A percentile compares a stretch with the other conserved stretches of the same genome.
Conservation (phyloP, 2,329 filamentous ascomycete genomes). For the Neonectria magnoliae region DNA sequence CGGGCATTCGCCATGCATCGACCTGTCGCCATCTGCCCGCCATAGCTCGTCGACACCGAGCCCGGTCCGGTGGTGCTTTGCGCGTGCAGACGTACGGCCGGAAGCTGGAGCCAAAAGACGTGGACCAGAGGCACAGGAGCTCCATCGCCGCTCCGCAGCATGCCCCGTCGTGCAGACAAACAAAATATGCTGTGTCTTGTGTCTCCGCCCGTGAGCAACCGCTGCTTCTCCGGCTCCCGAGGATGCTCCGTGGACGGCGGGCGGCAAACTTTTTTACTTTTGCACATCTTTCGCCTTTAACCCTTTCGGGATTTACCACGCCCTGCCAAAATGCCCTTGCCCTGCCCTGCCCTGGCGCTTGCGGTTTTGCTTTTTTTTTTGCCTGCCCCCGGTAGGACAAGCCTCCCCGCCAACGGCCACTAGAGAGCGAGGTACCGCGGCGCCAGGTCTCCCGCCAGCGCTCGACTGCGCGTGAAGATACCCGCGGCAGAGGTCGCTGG, state of each 20-base stretch:
- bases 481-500: slow-evolving; percentile 33
- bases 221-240: slow-evolving; percentile 31
- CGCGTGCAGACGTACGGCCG: slow-evolving; percentile 14
- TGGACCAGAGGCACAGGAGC: slow-evolving; percentile 16
- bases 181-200: neutral
- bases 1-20: slow-evolving; percentile 3
- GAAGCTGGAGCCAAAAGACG: slow-evolving; percentile 20
- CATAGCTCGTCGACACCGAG: slow-evolving; percentile 9
- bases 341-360: slow-evolving; percentile 26
- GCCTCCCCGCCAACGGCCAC: slow-evolving; percentile 40
- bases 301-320: slow-evolving; percentile 15
- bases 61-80: slow-evolving; percentile 24
- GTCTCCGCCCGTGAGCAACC: slow-evolving; percentile 12
- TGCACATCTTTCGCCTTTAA: slow-evolving; percentile 24
- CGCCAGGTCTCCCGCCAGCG: slow-evolving; percentile 31
- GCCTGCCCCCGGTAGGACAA: slow-evolving; percentile 23
- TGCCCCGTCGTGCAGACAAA: neutral
- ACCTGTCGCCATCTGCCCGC: slow-evolving; percentile 9
- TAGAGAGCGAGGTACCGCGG: slow-evolving; percentile 35
- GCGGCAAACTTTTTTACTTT: slow-evolving; percentile 31
- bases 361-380: slow-evolving; percentile 30
- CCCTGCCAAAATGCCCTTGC: slow-evolving; percentile 24
- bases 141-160: neutral
- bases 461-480: slow-evolving; percentile 33
- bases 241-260: slow-evolving; percentile 42